Conservation (phyloP, 2,329 filamentous ascomycete species). For the Microascus cirrosus region DNA sequence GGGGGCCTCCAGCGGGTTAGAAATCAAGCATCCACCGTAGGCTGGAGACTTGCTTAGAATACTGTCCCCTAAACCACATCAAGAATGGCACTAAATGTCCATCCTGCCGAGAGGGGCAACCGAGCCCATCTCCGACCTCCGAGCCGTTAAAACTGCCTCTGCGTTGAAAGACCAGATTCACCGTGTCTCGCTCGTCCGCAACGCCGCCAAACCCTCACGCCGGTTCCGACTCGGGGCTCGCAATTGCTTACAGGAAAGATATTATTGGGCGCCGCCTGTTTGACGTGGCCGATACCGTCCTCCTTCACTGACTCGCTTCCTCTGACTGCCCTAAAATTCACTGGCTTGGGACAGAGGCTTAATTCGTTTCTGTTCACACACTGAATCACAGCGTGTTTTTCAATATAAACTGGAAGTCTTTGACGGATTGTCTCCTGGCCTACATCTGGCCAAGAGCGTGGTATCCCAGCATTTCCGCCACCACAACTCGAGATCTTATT, state of each 20-base stretch:
- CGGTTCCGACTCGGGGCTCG: background rate
- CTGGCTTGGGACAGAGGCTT: background rate
- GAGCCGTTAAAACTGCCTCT: background rate
- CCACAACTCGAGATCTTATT: background rate
- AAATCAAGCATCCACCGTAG: background rate
- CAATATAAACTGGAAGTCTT: background rate
- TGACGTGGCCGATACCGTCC: slow-evolving; percentile 4
- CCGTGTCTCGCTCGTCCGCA: background rate
- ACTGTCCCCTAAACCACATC: background rate
- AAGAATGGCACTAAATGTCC: background rate
- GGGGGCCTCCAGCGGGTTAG: background rate
- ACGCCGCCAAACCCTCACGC: background rate
- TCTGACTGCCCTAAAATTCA: slow-evolving; percentile 2
- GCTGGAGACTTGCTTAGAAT: background rate
- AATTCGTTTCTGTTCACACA: slow-evolving; percentile 13
- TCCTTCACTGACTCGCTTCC: background rate
- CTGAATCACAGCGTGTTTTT: background rate
- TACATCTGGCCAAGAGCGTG: background rate
- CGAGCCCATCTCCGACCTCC: background rate
- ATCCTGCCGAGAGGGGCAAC: background rate
- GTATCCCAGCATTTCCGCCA: background rate
- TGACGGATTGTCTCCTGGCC: background rate
- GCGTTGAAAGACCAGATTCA: background rate
- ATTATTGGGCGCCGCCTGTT: slow-evolving; percentile 1
- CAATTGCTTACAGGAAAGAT: background rate